A percentile compares a stretch with the other conserved stretches of the same genome.
phyloP scores from a whole-genome alignment of 176 grass and related monocot genomes.

The Ampelocalamus luodianensis region DNA sequence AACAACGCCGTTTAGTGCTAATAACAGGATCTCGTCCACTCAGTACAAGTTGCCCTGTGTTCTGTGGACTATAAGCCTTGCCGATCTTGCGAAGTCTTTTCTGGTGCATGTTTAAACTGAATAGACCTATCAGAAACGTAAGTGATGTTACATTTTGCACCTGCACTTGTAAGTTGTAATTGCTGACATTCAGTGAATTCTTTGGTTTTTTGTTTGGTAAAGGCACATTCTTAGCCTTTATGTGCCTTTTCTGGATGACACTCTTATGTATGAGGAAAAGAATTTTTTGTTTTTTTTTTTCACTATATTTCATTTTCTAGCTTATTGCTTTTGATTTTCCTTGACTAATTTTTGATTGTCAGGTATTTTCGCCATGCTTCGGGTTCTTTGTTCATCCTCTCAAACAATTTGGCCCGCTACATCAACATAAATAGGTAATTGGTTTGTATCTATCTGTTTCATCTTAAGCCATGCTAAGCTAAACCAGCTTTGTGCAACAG shows the following conservation, averaged over 20 bases:
- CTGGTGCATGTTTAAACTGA: not conserved
- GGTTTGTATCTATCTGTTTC: not conserved
- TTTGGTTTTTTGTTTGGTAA: slow-evolving; percentile 15
- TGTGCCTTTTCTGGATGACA: not conserved
- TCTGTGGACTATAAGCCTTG: not conserved
- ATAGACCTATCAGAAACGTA: not conserved
- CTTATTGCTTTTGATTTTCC: not conserved
- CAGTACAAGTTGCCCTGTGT: not conserved
- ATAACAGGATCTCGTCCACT: not conserved
- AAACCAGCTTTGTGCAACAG: slow-evolving; percentile 17
- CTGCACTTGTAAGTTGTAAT: not conserved
- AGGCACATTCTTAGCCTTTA: not conserved
- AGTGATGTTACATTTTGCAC: not conserved
- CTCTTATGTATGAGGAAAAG: not conserved
- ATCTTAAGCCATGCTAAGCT: slow-evolving; percentile 4
- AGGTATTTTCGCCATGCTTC: slow-evolving; percentile 99
- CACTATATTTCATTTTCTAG: not conserved
- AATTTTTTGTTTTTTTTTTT: not conserved
- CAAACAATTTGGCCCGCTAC: slow-evolving; percentile 86
- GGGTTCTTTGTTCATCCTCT: slow-evolving; percentile 82
- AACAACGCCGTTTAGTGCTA: too few relatives aligned
- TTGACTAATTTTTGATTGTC: slow-evolving; percentile 35
- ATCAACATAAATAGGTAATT: slow-evolving; percentile 95
- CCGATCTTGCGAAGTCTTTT: slow-evolving; percentile 4
- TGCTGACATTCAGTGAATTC: not conserved